Percentiles rank a stretch among this genome's conserved stretches.
Evolutionary conservation across 2,329 filamentous ascomycete genomes (phyloP).

Genomic region (Colletotrichum theobromicola): DNA sequence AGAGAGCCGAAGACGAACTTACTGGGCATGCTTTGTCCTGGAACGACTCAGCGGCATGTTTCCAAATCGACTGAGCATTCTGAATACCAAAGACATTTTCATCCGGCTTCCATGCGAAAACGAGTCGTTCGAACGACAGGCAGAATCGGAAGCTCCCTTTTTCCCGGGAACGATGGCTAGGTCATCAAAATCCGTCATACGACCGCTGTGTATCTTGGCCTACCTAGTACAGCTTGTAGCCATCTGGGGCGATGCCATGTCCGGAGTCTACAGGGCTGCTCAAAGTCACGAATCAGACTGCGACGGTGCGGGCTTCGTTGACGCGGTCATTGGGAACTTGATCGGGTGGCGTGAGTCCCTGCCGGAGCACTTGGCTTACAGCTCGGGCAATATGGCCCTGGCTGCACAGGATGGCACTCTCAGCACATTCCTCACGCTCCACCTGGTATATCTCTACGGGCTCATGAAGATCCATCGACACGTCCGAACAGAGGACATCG

Average conservation of each 20-base stretch:
- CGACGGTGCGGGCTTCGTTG: constrained; percentile 38
- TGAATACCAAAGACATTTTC: constrained; percentile 70
- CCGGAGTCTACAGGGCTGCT: constrained; percentile 52
- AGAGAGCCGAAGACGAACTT: constrained; percentile 73
- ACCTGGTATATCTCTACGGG: constrained; percentile 69
- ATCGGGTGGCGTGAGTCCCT: constrained; percentile 64
- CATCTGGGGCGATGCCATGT: constrained; percentile 69
- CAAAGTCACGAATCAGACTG: background rate
- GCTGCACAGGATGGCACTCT: constrained; percentile 58
- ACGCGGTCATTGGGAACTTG: constrained; percentile 54
- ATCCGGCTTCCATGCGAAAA: constrained; percentile 69
- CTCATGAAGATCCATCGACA: constrained; percentile 71
- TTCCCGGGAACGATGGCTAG: constrained; percentile 57
- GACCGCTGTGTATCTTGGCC: constrained; percentile 57
- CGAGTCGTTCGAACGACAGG: constrained; percentile 65
- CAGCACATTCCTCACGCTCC: constrained; percentile 67
- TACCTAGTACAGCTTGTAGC: constrained; percentile 67
- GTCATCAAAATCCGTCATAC: constrained; percentile 25
- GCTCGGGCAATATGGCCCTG: constrained; percentile 60
- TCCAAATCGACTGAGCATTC: constrained; percentile 55
- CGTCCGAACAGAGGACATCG: constrained; percentile 43
- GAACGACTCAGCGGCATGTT: constrained; percentile 70
- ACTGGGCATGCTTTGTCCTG: constrained; percentile 74
- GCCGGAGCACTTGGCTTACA: constrained; percentile 60
- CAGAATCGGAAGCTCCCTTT: constrained; percentile 60